phyloP scores from a whole-genome alignment of 441 rosid species.

The Adansonia rubrostipa region DNA sequence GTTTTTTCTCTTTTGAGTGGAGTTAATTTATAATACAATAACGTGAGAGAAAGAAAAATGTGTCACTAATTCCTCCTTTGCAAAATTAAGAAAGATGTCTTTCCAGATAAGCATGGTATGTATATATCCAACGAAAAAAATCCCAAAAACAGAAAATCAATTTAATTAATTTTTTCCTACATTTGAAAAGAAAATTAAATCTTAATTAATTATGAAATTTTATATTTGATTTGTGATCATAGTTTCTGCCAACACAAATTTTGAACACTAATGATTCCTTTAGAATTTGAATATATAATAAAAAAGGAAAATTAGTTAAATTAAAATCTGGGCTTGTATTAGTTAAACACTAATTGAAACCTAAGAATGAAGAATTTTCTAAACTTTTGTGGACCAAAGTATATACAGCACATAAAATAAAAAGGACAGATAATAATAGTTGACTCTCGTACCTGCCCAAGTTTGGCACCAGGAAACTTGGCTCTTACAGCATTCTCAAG shows the following conservation, averaged over 20 bases:
- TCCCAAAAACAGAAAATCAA: not conserved
- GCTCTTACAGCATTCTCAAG: slow-evolving; percentile 57
- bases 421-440: not conserved
- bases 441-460: slow-evolving; percentile 53
- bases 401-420: not conserved
- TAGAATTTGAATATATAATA: not conserved
- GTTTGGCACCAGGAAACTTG: slow-evolving; percentile 52
- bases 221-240: not conserved
- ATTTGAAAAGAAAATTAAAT: not conserved
- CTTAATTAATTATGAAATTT: not conserved
- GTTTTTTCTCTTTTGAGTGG: too few relatives aligned
- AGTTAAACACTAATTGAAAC: not conserved
- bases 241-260: not conserved
- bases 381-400: not conserved
- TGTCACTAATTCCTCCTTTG: not conserved
- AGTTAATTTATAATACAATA: not conserved
- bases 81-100: too few relatives aligned
- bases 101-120: not conserved
- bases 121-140: not conserved
- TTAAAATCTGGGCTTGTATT: not conserved
- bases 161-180: not conserved
- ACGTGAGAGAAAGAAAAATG: not conserved
- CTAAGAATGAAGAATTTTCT: not conserved
- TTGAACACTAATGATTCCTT: not conserved
- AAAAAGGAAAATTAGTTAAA: too few relatives aligned